Evolutionary conservation across 2,329 filamentous ascomycete species (phyloP), one percentile per base, ranked within the genome.

Genomic region (Phyllosticta capitalensis): DNA sequence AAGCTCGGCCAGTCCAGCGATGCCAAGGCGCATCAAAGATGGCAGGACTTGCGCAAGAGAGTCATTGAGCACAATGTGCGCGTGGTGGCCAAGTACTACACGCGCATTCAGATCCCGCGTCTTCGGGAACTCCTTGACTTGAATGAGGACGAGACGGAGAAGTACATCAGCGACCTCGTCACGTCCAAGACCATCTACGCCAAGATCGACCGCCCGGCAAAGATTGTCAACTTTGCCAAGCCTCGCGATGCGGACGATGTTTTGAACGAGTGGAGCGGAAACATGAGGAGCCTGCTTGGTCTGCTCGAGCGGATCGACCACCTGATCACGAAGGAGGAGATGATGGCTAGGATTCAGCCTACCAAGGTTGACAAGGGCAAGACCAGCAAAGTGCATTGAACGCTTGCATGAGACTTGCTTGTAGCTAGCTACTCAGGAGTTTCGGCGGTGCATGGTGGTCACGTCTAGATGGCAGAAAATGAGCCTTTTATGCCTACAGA

Each of bases 41-140:
- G 92, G 91, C 83, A 94, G 71, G 94, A 96, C 71, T 80, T 99
- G 64, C 89, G 94, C 69, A 97, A 97, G 82, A 91, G 94, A 57
- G 94, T 99, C 63, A 99, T 99, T 68, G 94, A 99, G 79, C 94
- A 99, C 79, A 99, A 99, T 66, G 92, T 99, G 57, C 90, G 94
- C 56, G 94, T 99, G 1, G 85, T 99, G 45, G 94, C 94, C 67
- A 96, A 96, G 76, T 99, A 99, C 81, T 99, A 99, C 79, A 99
- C 94, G 21, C 90, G 94, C 67, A 95, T 99, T 71, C 87, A 90
- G 73, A 94, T 96, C 82, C 85, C 86, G 64, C 89, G 94, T 33
- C 80, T 99, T 63, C 96, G 91, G 7, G 83, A 94, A 74, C 83
- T 99, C 28, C 84, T 99, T 60, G 94, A 99, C 71, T 80, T 99